Conservation (phyloP, 2,329 filamentous ascomycete genomes). For the Xylariaceae sp. region DNA sequence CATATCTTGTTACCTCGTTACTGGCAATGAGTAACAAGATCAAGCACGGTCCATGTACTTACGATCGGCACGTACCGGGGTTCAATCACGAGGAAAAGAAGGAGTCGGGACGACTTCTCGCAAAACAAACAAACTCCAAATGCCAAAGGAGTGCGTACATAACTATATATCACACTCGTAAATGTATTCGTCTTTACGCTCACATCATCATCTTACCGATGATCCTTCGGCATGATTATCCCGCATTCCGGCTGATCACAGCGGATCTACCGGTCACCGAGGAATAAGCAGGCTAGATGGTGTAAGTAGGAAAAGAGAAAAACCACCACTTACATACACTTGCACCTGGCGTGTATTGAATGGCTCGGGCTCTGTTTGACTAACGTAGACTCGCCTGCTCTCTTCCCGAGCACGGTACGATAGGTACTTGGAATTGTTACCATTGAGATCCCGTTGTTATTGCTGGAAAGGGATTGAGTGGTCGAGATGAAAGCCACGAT, state of each 20-base stretch:
- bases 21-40: no score
- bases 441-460: not conserved
- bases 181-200: slow-evolving; percentile 19
- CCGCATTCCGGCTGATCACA: slow-evolving; percentile 26
- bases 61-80: no score
- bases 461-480: slow-evolving; percentile 2
- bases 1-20: no score
- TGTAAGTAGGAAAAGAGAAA: not conserved
- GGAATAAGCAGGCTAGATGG: slow-evolving; percentile 2
- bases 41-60: no score
- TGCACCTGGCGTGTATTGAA: no score
- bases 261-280: slow-evolving; percentile 19
- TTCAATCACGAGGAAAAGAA: no score
- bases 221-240: slow-evolving; percentile 2
- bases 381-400: no score
- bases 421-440: not conserved
- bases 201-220: not conserved
- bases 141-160: slow-evolving; percentile 15
- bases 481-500: slow-evolving; percentile 23
- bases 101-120: no score
- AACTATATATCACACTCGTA: slow-evolving; percentile 5
- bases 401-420: not conserved
- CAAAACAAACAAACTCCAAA: no score
- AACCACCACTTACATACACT: no score
- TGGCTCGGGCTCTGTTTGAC: no score